These are phyloP conservation scores for Breynia disticha DNA, from an alignment of 441 rosid genomes.

Conservation along the genomic window DNA sequence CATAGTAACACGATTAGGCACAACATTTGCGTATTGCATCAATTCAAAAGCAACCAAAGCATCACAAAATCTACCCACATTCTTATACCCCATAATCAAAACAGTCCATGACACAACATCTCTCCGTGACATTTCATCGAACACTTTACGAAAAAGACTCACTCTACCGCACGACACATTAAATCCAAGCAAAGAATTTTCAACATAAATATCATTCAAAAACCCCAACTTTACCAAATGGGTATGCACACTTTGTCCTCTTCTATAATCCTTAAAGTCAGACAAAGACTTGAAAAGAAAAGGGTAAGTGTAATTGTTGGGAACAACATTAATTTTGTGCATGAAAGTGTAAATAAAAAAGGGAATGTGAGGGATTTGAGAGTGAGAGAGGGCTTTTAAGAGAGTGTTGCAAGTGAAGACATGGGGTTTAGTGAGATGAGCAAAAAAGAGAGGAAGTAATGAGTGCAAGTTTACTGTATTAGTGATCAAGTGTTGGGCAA, in stretches of 20 bases:
- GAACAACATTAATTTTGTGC: slow-evolving; percentile 20
- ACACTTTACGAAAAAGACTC: slow-evolving; percentile 35
- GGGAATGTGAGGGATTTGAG: slow-evolving; percentile 30
- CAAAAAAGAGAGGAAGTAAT: slow-evolving; percentile 23
- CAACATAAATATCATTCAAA: slow-evolving; percentile 33
- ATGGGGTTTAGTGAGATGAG: slow-evolving; percentile 23
- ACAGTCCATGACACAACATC: slow-evolving; percentile 60
- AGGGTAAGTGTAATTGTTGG: slow-evolving; percentile 46
- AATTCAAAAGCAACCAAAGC: slow-evolving; percentile 47
- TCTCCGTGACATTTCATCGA: slow-evolving; percentile 43
- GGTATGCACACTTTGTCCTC: slow-evolving; percentile 32
- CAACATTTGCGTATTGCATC: slow-evolving; percentile 36
- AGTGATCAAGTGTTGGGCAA: slow-evolving; percentile 30
- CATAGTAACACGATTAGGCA: slow-evolving; percentile 48
- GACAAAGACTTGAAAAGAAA: slow-evolving; percentile 45
- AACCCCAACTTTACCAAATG: slow-evolving; percentile 36
- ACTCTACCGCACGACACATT: slow-evolving; percentile 32
- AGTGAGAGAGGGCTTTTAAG: slow-evolving; percentile 37
- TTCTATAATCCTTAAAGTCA: slow-evolving; percentile 21
- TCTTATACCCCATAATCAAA: slow-evolving; percentile 37
- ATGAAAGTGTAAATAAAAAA: slow-evolving; percentile 29
- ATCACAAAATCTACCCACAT: slow-evolving; percentile 22
- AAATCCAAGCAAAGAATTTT: slow-evolving; percentile 27
- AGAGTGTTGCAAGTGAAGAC: slow-evolving; percentile 45
- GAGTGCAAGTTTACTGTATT: slow-evolving; percentile 25